Base-by-base conservation (phyloP, 805 yeast genomes). In the Candida endomychidarum region DNA sequence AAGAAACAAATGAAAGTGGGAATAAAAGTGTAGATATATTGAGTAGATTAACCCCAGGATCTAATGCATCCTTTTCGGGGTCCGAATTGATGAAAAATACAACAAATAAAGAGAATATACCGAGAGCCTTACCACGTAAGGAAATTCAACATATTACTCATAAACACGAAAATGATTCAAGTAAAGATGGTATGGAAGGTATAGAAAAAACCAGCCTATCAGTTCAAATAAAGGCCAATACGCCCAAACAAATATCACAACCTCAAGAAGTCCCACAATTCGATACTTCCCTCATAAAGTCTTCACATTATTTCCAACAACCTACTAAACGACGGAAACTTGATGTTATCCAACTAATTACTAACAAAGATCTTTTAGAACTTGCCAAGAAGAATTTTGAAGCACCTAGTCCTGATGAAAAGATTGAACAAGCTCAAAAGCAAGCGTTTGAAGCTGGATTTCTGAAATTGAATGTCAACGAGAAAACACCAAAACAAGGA, bases 321-420 rank as follows among this genome's bases (percentile, higher is more conserved):
- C 11, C 41, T 9, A 31, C 37, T 9, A 61, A 60, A 33, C 46
- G 58, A 45, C 52, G 57, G 39, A 51, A 50, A 45, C 45, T 48
- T 17, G 47, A 48, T 33, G 38, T 65, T 8, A 61, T 58, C 39
- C 49, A 52, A 39, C 63, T 67, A 28, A 52, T 67, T 67, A 69
- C 75, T 69, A 68, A 69, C 75, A 62, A 59, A 42, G 49, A 58
- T 38, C 48, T 57, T 57, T 42, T 57, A 6, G 58, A 57, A 47
- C 71, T 67, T 58, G 73, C 75, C 2, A 67, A 71, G 34, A 53
- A 69, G 32, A 83, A 79, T 49, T 87, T 87, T 49, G 57, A 61
- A 9, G 67, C 72, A 46, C 89, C 89, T 11, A 84, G 95, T 50
- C 96, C 96, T 4, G 97, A 90, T 63, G 96, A 88, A 53, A 59